Conservation (phyloP, 305 asterid species). For the Fraxinus latifolia region DNA sequence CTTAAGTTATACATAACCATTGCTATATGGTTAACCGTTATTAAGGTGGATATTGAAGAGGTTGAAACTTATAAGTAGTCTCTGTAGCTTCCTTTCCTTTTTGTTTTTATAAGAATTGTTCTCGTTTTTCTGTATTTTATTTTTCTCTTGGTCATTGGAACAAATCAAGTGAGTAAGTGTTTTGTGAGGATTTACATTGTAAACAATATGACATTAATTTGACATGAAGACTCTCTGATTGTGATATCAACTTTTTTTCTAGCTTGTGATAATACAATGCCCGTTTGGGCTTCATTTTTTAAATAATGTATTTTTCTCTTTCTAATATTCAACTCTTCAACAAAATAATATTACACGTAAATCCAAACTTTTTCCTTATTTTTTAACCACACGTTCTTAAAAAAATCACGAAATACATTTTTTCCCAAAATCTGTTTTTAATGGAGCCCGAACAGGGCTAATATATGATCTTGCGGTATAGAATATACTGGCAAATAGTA, state of each 20-base stretch:
- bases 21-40: background rate
- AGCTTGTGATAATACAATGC: background rate
- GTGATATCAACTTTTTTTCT: background rate
- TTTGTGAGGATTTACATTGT: background rate
- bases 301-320: no score
- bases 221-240: background rate
- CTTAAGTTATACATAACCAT: background rate
- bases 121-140: background rate
- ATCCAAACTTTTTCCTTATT: no score
- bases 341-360: no score
- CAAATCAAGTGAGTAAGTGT: background rate
- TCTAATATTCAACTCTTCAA: no score
- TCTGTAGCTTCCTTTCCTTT: background rate
- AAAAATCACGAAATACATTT: no score
- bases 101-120: background rate
- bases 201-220: background rate
- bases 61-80: background rate
- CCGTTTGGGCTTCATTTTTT: no score
- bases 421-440: no score
- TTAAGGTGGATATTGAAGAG: background rate
- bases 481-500: background rate
- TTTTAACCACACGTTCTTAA: no score
- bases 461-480: background rate
- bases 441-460: background rate
- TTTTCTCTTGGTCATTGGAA: background rate